These are phyloP conservation scores for Coemansia sp. DNA, from an alignment of 192 early-diverging fungal genomes.

Conservation along the genomic window DNA sequence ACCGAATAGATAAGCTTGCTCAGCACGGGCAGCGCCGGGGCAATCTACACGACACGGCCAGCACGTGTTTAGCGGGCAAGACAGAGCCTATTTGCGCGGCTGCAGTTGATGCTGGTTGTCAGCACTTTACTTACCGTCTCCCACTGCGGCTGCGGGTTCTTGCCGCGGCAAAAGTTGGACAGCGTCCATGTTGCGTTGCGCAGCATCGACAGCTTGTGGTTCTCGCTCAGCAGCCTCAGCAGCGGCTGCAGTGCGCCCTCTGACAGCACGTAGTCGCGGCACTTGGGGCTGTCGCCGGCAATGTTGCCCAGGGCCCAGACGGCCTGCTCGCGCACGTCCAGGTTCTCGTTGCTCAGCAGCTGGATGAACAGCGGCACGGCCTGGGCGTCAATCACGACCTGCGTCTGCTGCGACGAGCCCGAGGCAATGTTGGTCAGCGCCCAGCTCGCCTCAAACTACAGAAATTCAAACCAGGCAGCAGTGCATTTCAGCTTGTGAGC, in stretches of 20 bases:
- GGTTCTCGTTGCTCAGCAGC: constrained; percentile 73
- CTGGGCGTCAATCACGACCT: constrained; percentile 87
- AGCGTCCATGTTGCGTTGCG: constrained; percentile 99
- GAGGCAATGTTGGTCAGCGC: constrained; percentile 99
- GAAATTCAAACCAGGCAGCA: neutral
- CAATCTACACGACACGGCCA: constrained; percentile 57
- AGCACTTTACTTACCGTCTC: constrained; percentile 24
- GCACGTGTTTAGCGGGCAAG: neutral
- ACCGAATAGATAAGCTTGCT: constrained; percentile 85
- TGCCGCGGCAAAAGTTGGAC: constrained; percentile 98
- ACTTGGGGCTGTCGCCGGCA: constrained; percentile 90
- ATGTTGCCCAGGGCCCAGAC: constrained; percentile 99
- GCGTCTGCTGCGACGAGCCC: constrained; percentile 88
- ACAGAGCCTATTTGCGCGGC: no score
- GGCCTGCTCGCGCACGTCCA: constrained; percentile 95
- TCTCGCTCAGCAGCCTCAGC: constrained; percentile 77
- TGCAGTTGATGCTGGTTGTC: no score
- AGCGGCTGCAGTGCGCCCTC: constrained; percentile 84
- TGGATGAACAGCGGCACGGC: constrained; percentile 91
- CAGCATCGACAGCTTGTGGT: constrained; percentile 94
- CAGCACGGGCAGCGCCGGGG: constrained; percentile 80
- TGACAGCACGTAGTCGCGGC: constrained; percentile 84
- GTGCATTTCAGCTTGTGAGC: neutral
- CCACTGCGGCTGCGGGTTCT: constrained; percentile 95
- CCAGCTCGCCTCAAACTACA: constrained; percentile 96